Evolutionary conservation across 1,139 yeast genomes (phyloP).

Genomic region (Pichia sp.): DNA sequence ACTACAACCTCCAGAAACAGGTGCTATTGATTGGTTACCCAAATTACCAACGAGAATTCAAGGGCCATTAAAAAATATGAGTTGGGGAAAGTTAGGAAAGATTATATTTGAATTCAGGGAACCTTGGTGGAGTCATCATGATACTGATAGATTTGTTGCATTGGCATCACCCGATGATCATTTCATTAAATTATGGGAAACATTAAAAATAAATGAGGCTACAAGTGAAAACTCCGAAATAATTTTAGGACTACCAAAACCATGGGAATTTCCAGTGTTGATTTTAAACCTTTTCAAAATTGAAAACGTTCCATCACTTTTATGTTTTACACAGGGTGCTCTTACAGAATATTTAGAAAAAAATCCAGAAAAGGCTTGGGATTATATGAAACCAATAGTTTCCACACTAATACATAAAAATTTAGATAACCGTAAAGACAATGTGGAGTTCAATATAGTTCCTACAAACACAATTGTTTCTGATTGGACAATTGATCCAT

Average conservation of each 20-base stretch:
- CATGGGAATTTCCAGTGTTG: constrained; percentile 48
- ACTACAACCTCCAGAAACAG: constrained; percentile 29
- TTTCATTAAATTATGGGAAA: constrained; percentile 5
- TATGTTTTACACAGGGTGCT: constrained; percentile 63
- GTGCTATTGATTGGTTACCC: constrained; percentile 55
- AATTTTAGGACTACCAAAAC: constrained; percentile 20
- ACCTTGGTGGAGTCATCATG: constrained; percentile 52
- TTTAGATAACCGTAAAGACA: not conserved
- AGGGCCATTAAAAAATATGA: constrained; percentile 43
- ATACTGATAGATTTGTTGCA: constrained; percentile 47
- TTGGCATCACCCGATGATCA: constrained; percentile 33
- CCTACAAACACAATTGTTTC: constrained; percentile 52
- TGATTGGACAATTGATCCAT: constrained; percentile 67
- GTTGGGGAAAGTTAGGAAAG: constrained; percentile 72
- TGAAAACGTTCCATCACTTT: constrained; percentile 42
- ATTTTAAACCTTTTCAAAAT: constrained; percentile 40
- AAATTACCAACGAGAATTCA: constrained; percentile 43
- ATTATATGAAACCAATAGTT: constrained; percentile 38
- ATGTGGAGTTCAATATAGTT: not conserved
- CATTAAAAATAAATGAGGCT: not conserved
- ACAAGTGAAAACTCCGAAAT: not conserved
- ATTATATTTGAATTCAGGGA: constrained; percentile 63
- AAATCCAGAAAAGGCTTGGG: constrained; percentile 37
- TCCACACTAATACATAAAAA: constrained; percentile 19
- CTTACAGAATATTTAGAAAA: constrained; percentile 48